Evolutionary conservation across 2,329 filamentous ascomycete species (phyloP), one percentile per base, ranked within the genome.

Genomic region (Xylaria sp.): DNA sequence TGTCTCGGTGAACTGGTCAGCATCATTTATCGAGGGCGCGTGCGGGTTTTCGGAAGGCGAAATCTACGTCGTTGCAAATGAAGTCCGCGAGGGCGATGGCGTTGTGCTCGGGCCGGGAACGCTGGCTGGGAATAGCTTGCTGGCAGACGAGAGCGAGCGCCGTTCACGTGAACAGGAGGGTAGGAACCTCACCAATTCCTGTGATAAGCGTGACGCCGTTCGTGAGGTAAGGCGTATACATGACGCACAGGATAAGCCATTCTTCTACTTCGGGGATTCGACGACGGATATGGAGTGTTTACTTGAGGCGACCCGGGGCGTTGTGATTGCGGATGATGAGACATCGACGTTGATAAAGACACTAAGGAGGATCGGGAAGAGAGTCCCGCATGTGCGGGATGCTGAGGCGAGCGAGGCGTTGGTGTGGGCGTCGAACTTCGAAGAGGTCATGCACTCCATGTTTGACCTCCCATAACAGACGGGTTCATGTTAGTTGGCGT

Each of bases 191-290:
- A 79, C 78, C 24, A 84, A 83, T 42, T 82, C 82, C 2, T 64
- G 74, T 6, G 85, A 87, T 74, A 88, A 88, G 78, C 72, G 82
- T 19, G 75, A 78, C 11, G 83, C 79, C 2, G 72, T 86, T 66
- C 63, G 75, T n/a, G 72, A 76, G 6, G 70, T 82, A 51, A 67
- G 72, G 47, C 48, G 68, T 21, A 27, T 21, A 19, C 73, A 73
- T n/a, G 70, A 74, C 4, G 70, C 65, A 1, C 9, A 66, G 32
- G 71, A 64, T 2, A 50, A 39, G 73, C 74, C 67, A 5, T 74
- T 80, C n/a, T 75, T 86, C n/a, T 89, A 89, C 77, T 83, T 88
- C 74, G 87, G 87, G 7, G 87, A 89, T 74, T 88, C 86, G 32
- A 81, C 82, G 1, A 88, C 86, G 1, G 87, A 89, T 74, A 76